Evolutionary conservation across 2,329 filamentous ascomycete species (phyloP), one percentile per base, ranked within the genome.

Genomic region (Sphaceloma murrayae): DNA sequence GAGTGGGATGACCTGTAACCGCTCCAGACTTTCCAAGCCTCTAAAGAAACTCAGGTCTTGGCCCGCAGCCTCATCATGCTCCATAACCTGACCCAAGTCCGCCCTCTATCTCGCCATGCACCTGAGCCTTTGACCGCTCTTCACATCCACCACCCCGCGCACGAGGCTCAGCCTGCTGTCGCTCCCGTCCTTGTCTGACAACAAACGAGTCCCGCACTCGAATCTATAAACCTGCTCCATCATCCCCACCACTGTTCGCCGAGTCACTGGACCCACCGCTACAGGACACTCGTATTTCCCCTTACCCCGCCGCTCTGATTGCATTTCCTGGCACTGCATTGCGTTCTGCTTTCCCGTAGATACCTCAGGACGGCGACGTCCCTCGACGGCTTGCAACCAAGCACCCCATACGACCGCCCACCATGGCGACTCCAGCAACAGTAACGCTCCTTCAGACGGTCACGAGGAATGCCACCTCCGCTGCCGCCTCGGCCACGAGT

Each of bases 401-500:
- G 30, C 26, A 13, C 3, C 6, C 22, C 13, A 22, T 26, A 17
- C 24, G 22, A 14, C 26, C 36, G 13, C 13, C 16, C 19, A 43
- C 2, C 17, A 45, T 45, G 42, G 21, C 32, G 42, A 32, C 42
- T 22, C 30, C 42, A 3, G 39, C 54, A 14, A 54, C 54, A 3
- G 34, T 53, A 29, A 54, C 48, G 4, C 47, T 55, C 22, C 53
- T 55, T 10, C 34, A 45, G 21, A 46, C 48, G 7, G 46, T 53
- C 44, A 57, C 54, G 3, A 51, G 48, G 33, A 54, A 54, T 11
- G 45, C 51, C n/a, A 48, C 54, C 7, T 51, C 53, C 5, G 49
- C 54, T n/a, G 42, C 51, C 10, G 19, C 43, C 7, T 38, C 50
- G 7, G 47, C 56, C 14, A 47, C 54, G 2, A 51, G 47, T 32